Evolutionary conservation across 2,329 filamentous ascomycete genomes (phyloP).

Genomic region (Reticulascus tulasneorum): DNA sequence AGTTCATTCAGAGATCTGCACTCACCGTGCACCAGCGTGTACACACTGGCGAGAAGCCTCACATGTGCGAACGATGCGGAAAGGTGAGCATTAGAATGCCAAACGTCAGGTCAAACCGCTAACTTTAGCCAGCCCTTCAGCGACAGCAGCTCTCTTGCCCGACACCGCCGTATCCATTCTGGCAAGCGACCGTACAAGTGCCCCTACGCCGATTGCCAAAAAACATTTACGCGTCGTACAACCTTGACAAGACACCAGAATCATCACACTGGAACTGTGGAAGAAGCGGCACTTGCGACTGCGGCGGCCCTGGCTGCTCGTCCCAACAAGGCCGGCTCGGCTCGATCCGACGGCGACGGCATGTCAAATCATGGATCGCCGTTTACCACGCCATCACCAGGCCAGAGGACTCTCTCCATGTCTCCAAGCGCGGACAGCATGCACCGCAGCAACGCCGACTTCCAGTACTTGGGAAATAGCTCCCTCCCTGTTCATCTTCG

Average conservation of each 20-base stretch:
- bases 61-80: conserved; percentile 93
- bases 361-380: conserved; percentile 71
- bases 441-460: conserved; percentile 61
- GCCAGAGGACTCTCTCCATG: conserved; percentile 73
- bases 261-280: conserved; percentile 90
- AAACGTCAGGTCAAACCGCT: conserved; percentile 10
- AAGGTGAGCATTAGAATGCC: conserved; percentile 61
- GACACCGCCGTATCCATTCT: conserved; percentile 91
- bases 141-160: conserved; percentile 88
- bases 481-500: conserved; percentile 81
- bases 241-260: conserved; percentile 95
- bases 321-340: conserved; percentile 35
- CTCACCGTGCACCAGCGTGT: conserved; percentile 93
- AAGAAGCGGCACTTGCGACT: conserved; percentile 86
- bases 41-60: conserved; percentile 96
- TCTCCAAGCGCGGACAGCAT: conserved; percentile 71
- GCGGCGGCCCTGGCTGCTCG: conserved; percentile 73
- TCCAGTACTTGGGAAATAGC: conserved; percentile 73
- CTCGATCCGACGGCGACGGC: conserved; percentile 67
- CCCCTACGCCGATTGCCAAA: conserved; percentile 94
- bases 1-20: conserved; percentile 95
- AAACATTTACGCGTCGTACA: conserved; percentile 94
- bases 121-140: conserved; percentile 72
- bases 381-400: conserved; percentile 76
- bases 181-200: conserved; percentile 97